Evolutionary conservation across 169 alveolate genomes (phyloP).

Genomic region (Perkinsus olseni): DNA sequence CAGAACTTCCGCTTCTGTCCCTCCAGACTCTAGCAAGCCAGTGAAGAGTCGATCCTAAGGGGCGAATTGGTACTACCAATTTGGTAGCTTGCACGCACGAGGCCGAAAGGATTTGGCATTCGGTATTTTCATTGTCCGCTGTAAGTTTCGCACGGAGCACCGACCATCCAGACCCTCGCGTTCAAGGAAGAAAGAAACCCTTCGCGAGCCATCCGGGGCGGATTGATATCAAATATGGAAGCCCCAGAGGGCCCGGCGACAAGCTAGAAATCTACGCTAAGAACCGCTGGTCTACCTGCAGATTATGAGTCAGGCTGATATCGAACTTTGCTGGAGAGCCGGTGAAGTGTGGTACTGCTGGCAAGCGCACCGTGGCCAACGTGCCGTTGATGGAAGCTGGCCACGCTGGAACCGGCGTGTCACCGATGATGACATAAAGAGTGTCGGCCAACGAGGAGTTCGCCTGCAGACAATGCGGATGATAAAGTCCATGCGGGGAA

Average conservation of each 20-base stretch:
- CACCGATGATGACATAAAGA: slow-evolving; percentile 10
- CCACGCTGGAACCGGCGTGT: not conserved
- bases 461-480: not conserved
- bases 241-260: too few relatives aligned
- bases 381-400: not conserved
- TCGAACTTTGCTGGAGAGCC: not conserved
- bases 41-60: not conserved
- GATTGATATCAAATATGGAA: too few relatives aligned
- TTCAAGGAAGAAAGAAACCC: too few relatives aligned
- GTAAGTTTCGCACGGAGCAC: too few relatives aligned
- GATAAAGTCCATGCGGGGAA: too few relatives aligned
- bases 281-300: not conserved
- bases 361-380: not conserved
- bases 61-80: not conserved
- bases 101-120: too few relatives aligned
- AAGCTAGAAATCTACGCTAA: too few relatives aligned
- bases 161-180: too few relatives aligned
- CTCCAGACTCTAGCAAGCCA: not conserved
- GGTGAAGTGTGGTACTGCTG: slow-evolving; percentile 9
- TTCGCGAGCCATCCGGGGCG: too few relatives aligned
- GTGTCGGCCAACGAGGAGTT: not conserved
- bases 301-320: not conserved
- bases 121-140: too few relatives aligned
- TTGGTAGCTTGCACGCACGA: too few relatives aligned
- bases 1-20: not conserved